phyloP scores from a whole-genome alignment of 495 filamentous ascomycete species.

The Thozetella sp. region DNA sequence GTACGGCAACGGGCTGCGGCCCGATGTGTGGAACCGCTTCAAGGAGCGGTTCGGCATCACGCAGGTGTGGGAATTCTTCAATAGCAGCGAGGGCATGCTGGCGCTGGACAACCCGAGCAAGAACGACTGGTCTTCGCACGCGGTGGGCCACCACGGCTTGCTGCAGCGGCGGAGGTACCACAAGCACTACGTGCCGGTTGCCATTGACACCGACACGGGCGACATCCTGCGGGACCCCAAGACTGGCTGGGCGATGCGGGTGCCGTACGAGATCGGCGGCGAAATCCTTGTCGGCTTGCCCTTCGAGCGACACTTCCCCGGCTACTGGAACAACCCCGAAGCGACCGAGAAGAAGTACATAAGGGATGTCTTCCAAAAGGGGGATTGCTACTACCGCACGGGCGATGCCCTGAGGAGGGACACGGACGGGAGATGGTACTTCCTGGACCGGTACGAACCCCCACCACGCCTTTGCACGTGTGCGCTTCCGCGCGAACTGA shows the following conservation, averaged over 20 bases:
- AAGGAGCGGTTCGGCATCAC: slow-evolving; percentile 63
- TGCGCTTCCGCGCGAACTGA: neutral
- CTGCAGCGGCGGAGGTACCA: slow-evolving; percentile 50
- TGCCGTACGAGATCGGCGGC: slow-evolving; percentile 67
- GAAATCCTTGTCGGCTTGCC: slow-evolving; percentile 75
- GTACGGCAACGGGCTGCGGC: slow-evolving; percentile 77
- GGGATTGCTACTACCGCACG: slow-evolving; percentile 74
- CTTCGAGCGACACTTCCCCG: slow-evolving; percentile 58
- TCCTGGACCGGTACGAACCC: slow-evolving; percentile 62
- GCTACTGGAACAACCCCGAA: slow-evolving; percentile 68
- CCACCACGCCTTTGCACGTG: neutral
- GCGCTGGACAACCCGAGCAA: slow-evolving; percentile 56
- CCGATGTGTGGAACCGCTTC: slow-evolving; percentile 76
- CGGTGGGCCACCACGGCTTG: slow-evolving; percentile 74
- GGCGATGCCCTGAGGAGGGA: slow-evolving; percentile 72
- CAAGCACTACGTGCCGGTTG: slow-evolving; percentile 64
- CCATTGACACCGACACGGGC: slow-evolving; percentile 67
- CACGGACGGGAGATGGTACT: slow-evolving; percentile 75
- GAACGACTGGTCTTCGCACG: slow-evolving; percentile 61
- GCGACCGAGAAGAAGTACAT: slow-evolving; percentile 72
- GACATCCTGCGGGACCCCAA: slow-evolving; percentile 63
- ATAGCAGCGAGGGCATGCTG: slow-evolving; percentile 66
- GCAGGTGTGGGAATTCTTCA: slow-evolving; percentile 67
- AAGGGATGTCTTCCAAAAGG: slow-evolving; percentile 70
- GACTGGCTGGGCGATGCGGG: slow-evolving; percentile 66